These are phyloP conservation scores for Piromyces finnis DNA, from an alignment of 192 early-diverging fungal genomes.

Conservation along the genomic window DNA sequence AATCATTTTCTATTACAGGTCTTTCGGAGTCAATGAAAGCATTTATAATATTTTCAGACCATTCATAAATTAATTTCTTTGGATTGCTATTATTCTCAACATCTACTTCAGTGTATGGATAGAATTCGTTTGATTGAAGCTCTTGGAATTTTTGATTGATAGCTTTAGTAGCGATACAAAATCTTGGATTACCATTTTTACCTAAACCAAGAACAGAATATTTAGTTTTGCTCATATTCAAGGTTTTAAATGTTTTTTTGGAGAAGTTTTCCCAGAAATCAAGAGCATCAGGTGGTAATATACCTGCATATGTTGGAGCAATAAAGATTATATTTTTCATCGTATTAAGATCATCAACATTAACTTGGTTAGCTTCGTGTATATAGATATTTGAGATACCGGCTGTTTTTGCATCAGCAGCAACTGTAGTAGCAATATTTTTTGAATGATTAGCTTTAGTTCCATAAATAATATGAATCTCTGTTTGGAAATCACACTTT, in stretches of 20 bases:
- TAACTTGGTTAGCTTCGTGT: not conserved
- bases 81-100: constrained; percentile 60
- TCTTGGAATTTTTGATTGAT: constrained; percentile 59
- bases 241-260: not conserved
- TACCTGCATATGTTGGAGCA: not conserved
- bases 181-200: constrained; percentile 21
- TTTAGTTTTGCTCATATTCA: not conserved
- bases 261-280: not conserved
- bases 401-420: not conserved
- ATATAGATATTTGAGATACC: not conserved
- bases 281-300: not conserved
- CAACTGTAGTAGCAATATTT: not conserved
- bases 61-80: not conserved
- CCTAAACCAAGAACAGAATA: not conserved
- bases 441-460: not conserved
- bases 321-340: not conserved
- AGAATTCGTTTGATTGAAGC: constrained; percentile 50
- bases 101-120: constrained; percentile 60
- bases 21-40: not conserved
- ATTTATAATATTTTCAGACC: not conserved
- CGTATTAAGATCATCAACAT: not conserved
- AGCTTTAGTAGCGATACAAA: constrained; percentile 76
- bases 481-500: not conserved
- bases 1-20: not conserved
- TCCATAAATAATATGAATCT: not conserved